Base-by-base conservation (phyloP, 768 basidiomycete genomes). In the Hysterangium stoloniferum region DNA sequence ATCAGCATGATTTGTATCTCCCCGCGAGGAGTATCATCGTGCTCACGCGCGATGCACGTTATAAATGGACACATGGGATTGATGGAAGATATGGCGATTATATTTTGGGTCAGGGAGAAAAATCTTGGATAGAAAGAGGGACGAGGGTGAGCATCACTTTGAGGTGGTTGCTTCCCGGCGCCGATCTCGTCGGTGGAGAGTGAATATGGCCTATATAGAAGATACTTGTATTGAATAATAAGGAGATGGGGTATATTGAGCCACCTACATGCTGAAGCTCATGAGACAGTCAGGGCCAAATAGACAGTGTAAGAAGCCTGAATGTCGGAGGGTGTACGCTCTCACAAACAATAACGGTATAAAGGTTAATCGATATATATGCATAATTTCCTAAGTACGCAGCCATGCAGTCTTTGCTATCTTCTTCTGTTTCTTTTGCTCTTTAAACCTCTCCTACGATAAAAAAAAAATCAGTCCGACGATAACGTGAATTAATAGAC, bases 51-150 rank as follows among this genome's bases (percentile, higher is more conserved):
- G 84, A 85, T 29, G 89, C 94, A 12, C 77, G 94, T 33, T 96
- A 89, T 64, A 64, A 68, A 2, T 97, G 91, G 89, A 80, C 79
- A 7, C 94, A 98, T 65, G 94, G 87, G 4, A 98, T 98, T 51
- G 76, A 79, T 28, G 73, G 73, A 47, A 67, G 76, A 46, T 67
- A 57, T 32, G 70, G 72, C 33, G 91, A 94, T 61, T 66, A 72
- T 48, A 84, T 93, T 15, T 66, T 71, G 60, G 48, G 52, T 38
- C 54, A 58, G 20, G 54, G 52, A 31, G 55, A 43, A 6, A 59
- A 58, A 7, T 25, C 43, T 15, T 71, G 76, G 71, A 66, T 84
- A 8, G 64, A 71, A 52, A 70, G 87, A 44, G 72, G 72, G 4
- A 63, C 72, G 27, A 72, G 84, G 48, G 67, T 95, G 56, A 94